A percentile compares a stretch with the other conserved stretches of the same genome.
Conservation (phyloP, 345 rosid genomes). For the Microcos paniculata region DNA sequence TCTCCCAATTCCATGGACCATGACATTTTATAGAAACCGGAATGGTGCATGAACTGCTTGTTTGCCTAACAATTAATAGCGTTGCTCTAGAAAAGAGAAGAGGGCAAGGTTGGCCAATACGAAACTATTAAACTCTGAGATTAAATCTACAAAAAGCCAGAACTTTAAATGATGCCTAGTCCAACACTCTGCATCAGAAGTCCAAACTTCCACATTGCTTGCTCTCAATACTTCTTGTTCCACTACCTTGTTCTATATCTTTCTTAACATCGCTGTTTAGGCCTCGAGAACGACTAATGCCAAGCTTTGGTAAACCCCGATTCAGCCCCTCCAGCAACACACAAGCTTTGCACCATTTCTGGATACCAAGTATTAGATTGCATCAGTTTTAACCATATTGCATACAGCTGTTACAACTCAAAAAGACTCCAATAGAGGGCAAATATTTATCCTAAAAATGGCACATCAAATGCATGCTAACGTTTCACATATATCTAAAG, state of each 20-base stretch:
- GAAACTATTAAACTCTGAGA: not conserved
- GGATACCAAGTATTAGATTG: not conserved
- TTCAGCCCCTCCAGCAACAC: slow-evolving; percentile 88
- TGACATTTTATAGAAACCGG: not conserved
- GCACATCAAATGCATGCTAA: not conserved
- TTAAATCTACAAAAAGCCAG: not conserved
- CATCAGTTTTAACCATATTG: not conserved
- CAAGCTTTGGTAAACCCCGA: slow-evolving; percentile 83
- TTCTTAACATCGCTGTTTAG: slow-evolving; percentile 34
- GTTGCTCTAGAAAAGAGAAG: not conserved
- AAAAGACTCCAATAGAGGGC: not conserved
- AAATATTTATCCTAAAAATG: not conserved
- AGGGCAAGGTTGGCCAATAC: slow-evolving; percentile 3
- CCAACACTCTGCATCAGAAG: slow-evolving; percentile 39
- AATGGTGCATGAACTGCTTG: not conserved
- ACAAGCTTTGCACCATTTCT: slow-evolving; percentile 99
- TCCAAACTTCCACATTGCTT: slow-evolving; percentile 84
- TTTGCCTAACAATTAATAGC: not conserved
- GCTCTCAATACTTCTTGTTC: slow-evolving; percentile 49
- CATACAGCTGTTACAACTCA: not conserved
- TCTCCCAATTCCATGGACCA: not conserved
- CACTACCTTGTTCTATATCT: slow-evolving; percentile 29
- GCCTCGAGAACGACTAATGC: slow-evolving; percentile 69
- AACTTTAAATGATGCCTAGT: too few relatives aligned
- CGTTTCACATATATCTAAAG: not conserved